Percentiles rank a stretch among this genome's conserved stretches.
These are phyloP conservation scores for Wickerhamia fluorescens DNA, from an alignment of 805 yeast genomes.

Conservation along the genomic window DNA sequence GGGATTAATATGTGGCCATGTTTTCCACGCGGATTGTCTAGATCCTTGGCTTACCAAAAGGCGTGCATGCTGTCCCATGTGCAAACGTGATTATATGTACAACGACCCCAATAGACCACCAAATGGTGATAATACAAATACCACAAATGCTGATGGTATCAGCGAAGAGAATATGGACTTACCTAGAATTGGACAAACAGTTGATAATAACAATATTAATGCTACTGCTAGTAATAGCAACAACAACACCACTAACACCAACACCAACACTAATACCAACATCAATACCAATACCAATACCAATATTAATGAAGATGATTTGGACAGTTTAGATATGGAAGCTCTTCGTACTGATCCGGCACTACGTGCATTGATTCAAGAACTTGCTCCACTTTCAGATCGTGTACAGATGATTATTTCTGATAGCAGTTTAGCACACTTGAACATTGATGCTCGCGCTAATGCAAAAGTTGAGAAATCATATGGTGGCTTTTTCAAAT, in stretches of 20 bases:
- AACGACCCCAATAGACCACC: conserved; percentile 8
- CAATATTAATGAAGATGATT: conserved; percentile 6
- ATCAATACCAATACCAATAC: conserved; percentile 3
- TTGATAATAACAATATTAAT: neutral
- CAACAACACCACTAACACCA: neutral
- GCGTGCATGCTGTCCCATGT: conserved; percentile 78
- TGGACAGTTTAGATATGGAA: conserved; percentile 19
- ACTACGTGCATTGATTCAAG: conserved; percentile 31
- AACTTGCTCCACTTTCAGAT: conserved; percentile 33
- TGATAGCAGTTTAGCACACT: conserved; percentile 25
- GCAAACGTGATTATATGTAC: conserved; percentile 61
- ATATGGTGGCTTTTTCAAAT: conserved; percentile 22
- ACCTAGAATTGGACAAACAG: conserved; percentile 1
- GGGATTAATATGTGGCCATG: conserved; percentile 76
- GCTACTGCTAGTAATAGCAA: neutral
- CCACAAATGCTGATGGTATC: conserved; percentile 1
- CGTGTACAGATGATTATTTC: conserved; percentile 34
- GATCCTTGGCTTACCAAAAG: conserved; percentile 76
- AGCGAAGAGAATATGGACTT: no score
- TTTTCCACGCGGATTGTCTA: conserved; percentile 70
- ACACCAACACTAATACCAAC: conserved; percentile 1
- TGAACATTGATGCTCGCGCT: conserved; percentile 41
- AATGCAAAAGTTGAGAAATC: conserved; percentile 28
- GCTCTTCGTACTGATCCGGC: conserved; percentile 31
- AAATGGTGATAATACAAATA: conserved; percentile 2